phyloP scores from a whole-genome alignment of 2,329 filamentous ascomycete species.

The Neodidymelliopsis sp. region DNA sequence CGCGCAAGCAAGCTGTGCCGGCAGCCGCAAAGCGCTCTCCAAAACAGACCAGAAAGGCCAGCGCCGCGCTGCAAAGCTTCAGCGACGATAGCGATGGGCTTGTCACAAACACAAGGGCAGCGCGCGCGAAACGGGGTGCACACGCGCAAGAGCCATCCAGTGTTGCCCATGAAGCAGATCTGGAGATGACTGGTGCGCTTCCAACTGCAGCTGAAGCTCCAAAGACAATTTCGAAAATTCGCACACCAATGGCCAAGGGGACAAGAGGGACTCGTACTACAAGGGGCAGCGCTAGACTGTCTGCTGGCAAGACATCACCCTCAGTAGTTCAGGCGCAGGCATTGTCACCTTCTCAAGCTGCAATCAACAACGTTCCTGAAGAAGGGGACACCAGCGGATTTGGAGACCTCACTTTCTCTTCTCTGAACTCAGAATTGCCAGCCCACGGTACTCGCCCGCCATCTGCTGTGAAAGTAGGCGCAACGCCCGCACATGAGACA shows the following conservation, averaged over 20 bases:
- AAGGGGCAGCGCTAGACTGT: conserved; percentile 27
- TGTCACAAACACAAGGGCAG: conserved; percentile 37
- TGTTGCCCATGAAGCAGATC: conserved; percentile 31
- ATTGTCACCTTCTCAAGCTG: conserved; percentile 5
- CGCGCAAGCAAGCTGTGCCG: conserved; percentile 30
- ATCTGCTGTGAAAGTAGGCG: conserved; percentile 54
- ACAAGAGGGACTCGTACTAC: conserved; percentile 27
- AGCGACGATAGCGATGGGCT: conserved; percentile 50
- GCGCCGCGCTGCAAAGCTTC: conserved; percentile 29
- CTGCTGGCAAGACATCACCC: conserved; percentile 24
- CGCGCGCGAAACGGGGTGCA: conserved; percentile 28
- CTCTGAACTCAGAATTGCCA: conserved; percentile 43
- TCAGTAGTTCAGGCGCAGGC: conserved; percentile 7
- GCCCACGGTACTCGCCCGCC: conserved; percentile 49
- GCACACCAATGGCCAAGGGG: conserved; percentile 31
- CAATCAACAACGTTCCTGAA: conserved; percentile 17
- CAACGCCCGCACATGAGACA: conserved; percentile 54
- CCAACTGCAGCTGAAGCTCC: conserved; percentile 24
- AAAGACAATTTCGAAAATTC: conserved; percentile 16
- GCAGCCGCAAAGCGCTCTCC: conserved; percentile 25
- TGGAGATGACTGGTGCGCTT: conserved; percentile 49
- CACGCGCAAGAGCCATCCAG: conserved; percentile 30
- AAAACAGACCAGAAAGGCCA: conserved; percentile 23
- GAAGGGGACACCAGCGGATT: conserved; percentile 41
- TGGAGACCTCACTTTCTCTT: conserved; percentile 45